A percentile compares a stretch with the other conserved stretches of the same genome.
These are phyloP conservation scores for Alternaria arborescens DNA, from an alignment of 2,329 filamentous ascomycete species.

Conservation along the genomic window DNA sequence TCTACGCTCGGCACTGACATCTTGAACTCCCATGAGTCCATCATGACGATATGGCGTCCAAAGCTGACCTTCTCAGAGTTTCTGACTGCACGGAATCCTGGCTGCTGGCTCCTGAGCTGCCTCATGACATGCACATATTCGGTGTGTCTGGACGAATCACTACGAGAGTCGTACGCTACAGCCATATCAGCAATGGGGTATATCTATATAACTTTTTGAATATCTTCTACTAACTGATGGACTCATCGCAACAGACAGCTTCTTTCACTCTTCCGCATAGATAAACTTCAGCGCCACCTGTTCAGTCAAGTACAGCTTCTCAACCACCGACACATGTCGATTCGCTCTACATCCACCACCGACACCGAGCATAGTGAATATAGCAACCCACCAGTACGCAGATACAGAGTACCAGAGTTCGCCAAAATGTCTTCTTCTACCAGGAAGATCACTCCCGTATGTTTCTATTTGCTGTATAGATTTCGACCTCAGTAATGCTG, in stretches of 20 bases:
- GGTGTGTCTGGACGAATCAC: conserved; percentile 3
- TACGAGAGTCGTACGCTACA: not conserved
- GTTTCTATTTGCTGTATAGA: not conserved
- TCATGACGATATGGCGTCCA: conserved; percentile 32
- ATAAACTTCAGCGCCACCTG: conserved; percentile 17
- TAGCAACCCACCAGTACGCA: conserved; percentile 37
- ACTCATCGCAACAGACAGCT: conserved; percentile 20
- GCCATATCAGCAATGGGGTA: conserved; percentile 4
- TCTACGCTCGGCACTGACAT: conserved; percentile 8
- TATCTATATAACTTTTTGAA: conserved; percentile 29
- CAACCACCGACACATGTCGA: conserved; percentile 29
- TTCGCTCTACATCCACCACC: conserved; percentile 29
- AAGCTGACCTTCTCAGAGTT: conserved; percentile 18
- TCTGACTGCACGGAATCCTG: not conserved
- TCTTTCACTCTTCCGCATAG: conserved; percentile 14
- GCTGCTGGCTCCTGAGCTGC: conserved; percentile 2
- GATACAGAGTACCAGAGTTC: conserved; percentile 34
- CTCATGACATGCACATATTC: conserved; percentile 10
- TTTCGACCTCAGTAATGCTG: not conserved
- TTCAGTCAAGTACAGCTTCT: conserved; percentile 8
- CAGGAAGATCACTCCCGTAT: conserved; percentile 38
- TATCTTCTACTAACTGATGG: conserved; percentile 11
- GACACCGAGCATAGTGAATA: conserved; percentile 33
- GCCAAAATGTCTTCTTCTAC: conserved; percentile 38
- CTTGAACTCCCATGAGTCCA: conserved; percentile 1